Base-by-base conservation (phyloP, 2,329 filamentous ascomycete species). In the Leptoxyphium fumago region DNA sequence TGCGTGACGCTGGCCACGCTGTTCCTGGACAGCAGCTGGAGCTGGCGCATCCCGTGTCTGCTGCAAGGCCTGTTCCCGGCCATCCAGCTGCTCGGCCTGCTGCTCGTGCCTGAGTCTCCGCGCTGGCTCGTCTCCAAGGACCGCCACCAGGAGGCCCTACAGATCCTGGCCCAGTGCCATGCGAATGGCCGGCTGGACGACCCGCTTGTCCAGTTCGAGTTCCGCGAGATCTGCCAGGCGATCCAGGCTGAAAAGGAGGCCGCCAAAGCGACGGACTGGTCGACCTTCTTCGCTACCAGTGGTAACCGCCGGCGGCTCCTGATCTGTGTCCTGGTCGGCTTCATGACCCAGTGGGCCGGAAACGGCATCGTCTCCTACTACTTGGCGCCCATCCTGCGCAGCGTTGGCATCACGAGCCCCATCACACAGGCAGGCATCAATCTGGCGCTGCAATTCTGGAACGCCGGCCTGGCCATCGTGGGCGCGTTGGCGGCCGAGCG, bases 161-260 rank as follows among this genome's bases (percentile, higher is more conserved):
- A 47, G 1, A 56, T 63, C 17, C 47, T 69, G 0, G 59, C 59
- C 15, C 64, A 63, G 34, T 69, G 66, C 47, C 68, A 71, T 43
- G 63, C 61, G 8, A 62, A 66, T 46, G 68, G 67, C 5, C 61
- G 71, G 44, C 50, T 51, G 1, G 57, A 65, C 29, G 74, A 71
- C 0, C 60, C 68, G 10, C 67, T 78, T 10, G 73, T 78, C 21
- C 66, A 69, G 42, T 74, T 73, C 8, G 77, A 81, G 53, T 72
- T 78, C 52, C 68, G 68, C 1, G 74, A 80, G 55, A 80, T 81
- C 50, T 64, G 71, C 41, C 66, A 69, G 3, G 74, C 75, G 0
- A 71, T 78, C 52, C 65, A 67, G 28, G 52, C 74, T 1, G 74
- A 78, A 53, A 60, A 71, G 43, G 72, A 78, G 47, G 59, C 67